A percentile compares a stretch with the other conserved stretches of the same genome.
Evolutionary conservation across 805 yeast species (phyloP).

Genomic region (Saccharomycopsis babjevae): DNA sequence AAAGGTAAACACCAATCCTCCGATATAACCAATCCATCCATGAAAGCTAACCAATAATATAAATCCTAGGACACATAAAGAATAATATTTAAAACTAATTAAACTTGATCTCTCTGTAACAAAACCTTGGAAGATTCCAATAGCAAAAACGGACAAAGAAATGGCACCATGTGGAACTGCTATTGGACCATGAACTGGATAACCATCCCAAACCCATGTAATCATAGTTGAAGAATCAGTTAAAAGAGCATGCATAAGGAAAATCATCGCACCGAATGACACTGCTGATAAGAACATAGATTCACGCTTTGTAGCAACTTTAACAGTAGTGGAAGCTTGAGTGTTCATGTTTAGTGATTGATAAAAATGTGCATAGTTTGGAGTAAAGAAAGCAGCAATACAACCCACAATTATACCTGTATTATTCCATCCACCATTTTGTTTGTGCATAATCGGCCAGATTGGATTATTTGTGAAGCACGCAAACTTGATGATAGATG

Average conservation of each 20-base stretch:
- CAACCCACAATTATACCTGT: conserved; percentile 58
- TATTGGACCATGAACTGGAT: conserved; percentile 74
- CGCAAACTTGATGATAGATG: conserved; percentile 67
- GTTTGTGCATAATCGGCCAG: conserved; percentile 88
- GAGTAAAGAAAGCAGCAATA: conserved; percentile 53
- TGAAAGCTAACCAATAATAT: conserved; percentile 37
- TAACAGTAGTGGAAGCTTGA: conserved; percentile 1
- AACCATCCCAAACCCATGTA: conserved; percentile 97
- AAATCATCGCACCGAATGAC: conserved; percentile 72
- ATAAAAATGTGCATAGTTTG: conserved; percentile 22
- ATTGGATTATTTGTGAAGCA: conserved; percentile 83
- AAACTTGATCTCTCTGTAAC: conserved; percentile 17
- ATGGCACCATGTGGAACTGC: conserved; percentile 78
- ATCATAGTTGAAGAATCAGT: conserved; percentile 80
- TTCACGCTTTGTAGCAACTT: conserved; percentile 24
- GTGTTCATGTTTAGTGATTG: conserved; percentile 18
- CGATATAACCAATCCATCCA: conserved; percentile 68
- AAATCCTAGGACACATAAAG: conserved; percentile 40
- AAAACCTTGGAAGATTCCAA: conserved; percentile 45
- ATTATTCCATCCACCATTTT: conserved; percentile 79
- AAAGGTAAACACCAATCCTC: conserved; percentile 52
- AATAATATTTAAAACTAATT: conserved; percentile 1
- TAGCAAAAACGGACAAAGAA: conserved; percentile 46
- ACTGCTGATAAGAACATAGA: conserved; percentile 41
- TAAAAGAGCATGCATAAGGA: conserved; percentile 60